Base-by-base conservation (phyloP, 2,329 filamentous ascomycete species). In the Colletotrichum tamarilloi region DNA sequence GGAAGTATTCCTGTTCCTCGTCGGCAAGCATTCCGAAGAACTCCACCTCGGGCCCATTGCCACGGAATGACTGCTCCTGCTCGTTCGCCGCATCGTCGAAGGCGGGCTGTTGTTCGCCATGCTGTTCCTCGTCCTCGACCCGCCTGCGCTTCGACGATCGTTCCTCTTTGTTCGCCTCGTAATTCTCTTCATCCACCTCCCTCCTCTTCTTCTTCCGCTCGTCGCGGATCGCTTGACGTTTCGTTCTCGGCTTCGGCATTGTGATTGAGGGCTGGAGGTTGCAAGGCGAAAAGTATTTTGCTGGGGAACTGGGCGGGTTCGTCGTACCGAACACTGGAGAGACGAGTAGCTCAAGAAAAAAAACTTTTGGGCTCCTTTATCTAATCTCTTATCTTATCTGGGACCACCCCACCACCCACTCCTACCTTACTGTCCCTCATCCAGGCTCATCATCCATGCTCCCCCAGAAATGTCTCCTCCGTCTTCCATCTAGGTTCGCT, bases 1-100 rank as follows among this genome's bases (percentile, higher is more conserved):
- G 93, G 83, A 98, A 99, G 82, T 98, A 98, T 82, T 98, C 95
- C 80, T 98, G 95, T 85, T 99, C 97, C 76, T 97, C 91, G 67
- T 97, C 93, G 78, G 95, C 93, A 30, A 99, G 92, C 87, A 98
- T 92, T 76, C 97, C 97, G 78, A 97, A 98, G 85, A 98, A 99
- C 69, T 94, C 92, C 77, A 87, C 90, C 73, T 94, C 93, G 11
- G 83, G 80, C 12, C 75, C 64, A 12, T 65, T 64, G 30, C 58
- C 55, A 32, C 60, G 62, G 22, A 83, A 3, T 78, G 80, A 46
- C 79, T 80, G 49, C 79, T 79, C 75, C 77, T 76, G 73, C 75
- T 78, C 76, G 46, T 78, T 76, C 58, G 76, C 76, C 60, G 76
- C 76, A 42, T 79, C 52, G 14, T 74, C 53, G 49, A 35, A 62